These are phyloP conservation scores for Globisporangium apiculatum DNA, from an alignment of 352 stramenopile species.

Conservation along the genomic window DNA sequence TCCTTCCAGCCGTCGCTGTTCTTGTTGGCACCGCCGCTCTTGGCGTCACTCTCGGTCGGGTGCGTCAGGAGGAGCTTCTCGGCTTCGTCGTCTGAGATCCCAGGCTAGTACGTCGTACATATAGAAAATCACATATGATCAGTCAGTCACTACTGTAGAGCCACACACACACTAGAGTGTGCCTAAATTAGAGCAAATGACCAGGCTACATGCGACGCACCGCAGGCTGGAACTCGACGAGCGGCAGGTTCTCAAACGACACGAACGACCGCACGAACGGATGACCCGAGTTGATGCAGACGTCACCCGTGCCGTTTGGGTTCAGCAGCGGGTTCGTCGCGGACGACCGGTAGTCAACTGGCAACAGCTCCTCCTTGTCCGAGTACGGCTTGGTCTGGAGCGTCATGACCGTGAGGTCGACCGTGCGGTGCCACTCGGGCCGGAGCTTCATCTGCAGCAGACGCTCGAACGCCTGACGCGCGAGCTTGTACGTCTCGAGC, in stretches of 20 bases:
- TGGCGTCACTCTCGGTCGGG: constrained; percentile 25
- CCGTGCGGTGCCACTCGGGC: constrained; percentile 69
- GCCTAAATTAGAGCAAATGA: neutral
- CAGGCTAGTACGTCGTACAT: constrained; percentile 18
- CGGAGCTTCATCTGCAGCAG: constrained; percentile 88
- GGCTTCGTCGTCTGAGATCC: constrained; percentile 79
- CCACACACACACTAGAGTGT: no score
- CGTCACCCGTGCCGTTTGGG: constrained; percentile 78
- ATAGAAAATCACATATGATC: no score
- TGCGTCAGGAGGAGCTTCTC: constrained; percentile 72
- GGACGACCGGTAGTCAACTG: constrained; percentile 93
- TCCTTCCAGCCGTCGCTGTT: constrained; percentile 43
- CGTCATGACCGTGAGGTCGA: constrained; percentile 91
- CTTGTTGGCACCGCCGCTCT: constrained; percentile 11
- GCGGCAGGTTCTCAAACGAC: constrained; percentile 93
- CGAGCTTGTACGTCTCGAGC: constrained; percentile 91
- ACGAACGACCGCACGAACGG: constrained; percentile 93
- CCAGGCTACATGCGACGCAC: constrained; percentile 16
- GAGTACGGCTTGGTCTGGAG: constrained; percentile 90
- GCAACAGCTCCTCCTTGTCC: constrained; percentile 91
- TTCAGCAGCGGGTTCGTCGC: constrained; percentile 92
- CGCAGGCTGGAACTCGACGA: constrained; percentile 91
- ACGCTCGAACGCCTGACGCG: constrained; percentile 90
- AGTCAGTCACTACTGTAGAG: no score
- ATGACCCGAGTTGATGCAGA: constrained; percentile 91